Evolutionary conservation across 768 basidiomycete genomes (phyloP).

Genomic region (Mycena belliarum): DNA sequence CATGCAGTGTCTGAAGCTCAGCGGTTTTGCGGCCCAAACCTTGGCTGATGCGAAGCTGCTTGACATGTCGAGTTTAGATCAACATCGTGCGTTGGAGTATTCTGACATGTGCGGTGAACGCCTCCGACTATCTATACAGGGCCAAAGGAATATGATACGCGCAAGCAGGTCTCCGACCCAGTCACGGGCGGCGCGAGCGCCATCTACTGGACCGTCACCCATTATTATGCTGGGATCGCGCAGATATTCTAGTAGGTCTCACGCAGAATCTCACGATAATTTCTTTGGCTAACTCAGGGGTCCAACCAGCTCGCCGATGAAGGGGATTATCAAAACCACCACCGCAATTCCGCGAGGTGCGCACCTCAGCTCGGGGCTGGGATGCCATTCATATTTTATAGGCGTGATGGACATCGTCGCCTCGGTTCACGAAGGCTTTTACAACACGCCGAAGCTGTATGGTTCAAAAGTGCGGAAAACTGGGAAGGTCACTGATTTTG

Average conservation of each 20-base stretch:
- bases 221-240: constrained; percentile 46
- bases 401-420: constrained; percentile 45
- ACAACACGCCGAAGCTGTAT: constrained; percentile 41
- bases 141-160: constrained; percentile 44
- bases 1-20: constrained; percentile 49
- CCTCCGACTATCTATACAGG: constrained; percentile 27
- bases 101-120: background rate
- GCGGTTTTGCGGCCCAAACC: constrained; percentile 53
- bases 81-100: constrained; percentile 52
- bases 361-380: no score
- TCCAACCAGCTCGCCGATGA: constrained; percentile 37
- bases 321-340: constrained; percentile 48
- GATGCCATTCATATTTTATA: constrained; percentile 21
- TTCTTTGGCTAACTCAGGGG: background rate
- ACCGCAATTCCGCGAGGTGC: constrained; percentile 49
- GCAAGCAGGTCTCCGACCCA: constrained; percentile 40
- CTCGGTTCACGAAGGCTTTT: constrained; percentile 47
- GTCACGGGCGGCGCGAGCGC: constrained; percentile 46
- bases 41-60: constrained; percentile 46
- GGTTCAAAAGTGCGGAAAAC: constrained; percentile 43
- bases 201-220: constrained; percentile 52
- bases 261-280: no score
- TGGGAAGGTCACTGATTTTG: constrained; percentile 44
- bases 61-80: constrained; percentile 44
- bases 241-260: constrained; percentile 46